A percentile compares a stretch with the other conserved stretches of the same genome.
These are phyloP conservation scores for Penicillium canariense DNA, from an alignment of 495 filamentous ascomycete genomes.

Conservation along the genomic window DNA sequence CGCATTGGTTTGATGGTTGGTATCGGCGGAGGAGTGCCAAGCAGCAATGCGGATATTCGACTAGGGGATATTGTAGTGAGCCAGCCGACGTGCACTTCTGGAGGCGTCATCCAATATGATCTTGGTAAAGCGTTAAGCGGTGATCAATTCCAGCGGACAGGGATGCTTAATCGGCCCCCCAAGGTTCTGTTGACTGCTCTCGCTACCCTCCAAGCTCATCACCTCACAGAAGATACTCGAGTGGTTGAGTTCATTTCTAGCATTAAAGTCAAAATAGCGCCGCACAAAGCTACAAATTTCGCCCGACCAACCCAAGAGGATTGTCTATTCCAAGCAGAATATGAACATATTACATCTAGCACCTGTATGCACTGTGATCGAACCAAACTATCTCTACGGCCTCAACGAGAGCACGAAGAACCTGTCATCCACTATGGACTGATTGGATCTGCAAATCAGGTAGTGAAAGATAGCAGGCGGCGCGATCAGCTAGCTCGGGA, in stretches of 20 bases:
- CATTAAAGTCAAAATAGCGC: conserved; percentile 3
- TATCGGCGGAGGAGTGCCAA: conserved; percentile 34
- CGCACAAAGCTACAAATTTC: conserved; percentile 10
- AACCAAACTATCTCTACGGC: conserved; percentile 12
- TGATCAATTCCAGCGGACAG: conserved; percentile 30
- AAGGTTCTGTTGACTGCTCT: conserved; percentile 26
- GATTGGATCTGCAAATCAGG: conserved; percentile 28
- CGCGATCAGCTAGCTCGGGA: conserved; percentile 21
- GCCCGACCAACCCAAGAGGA: conserved; percentile 22
- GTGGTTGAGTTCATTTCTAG: conserved; percentile 11
- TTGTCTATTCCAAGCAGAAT: conserved; percentile 25
- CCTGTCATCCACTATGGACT: conserved; percentile 27
- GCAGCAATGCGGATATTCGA: conserved; percentile 32
- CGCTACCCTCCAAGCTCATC: conserved; percentile 8
- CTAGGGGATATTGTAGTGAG: conserved; percentile 48
- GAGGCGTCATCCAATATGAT: conserved; percentile 45
- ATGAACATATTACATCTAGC: conserved; percentile 22
- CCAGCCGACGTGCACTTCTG: conserved; percentile 23
- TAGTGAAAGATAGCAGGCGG: conserved; percentile 20
- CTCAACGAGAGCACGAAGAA: conserved; percentile 13
- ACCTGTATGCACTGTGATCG: conserved; percentile 21
- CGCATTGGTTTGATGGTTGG: conserved; percentile 44
- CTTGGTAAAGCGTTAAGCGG: conserved; percentile 30
- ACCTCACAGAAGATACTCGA: conserved; percentile 14
- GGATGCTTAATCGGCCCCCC: conserved; percentile 29